Conservation (phyloP, 2,329 filamentous ascomycete species). For the Trichoderma guizhouense region DNA sequence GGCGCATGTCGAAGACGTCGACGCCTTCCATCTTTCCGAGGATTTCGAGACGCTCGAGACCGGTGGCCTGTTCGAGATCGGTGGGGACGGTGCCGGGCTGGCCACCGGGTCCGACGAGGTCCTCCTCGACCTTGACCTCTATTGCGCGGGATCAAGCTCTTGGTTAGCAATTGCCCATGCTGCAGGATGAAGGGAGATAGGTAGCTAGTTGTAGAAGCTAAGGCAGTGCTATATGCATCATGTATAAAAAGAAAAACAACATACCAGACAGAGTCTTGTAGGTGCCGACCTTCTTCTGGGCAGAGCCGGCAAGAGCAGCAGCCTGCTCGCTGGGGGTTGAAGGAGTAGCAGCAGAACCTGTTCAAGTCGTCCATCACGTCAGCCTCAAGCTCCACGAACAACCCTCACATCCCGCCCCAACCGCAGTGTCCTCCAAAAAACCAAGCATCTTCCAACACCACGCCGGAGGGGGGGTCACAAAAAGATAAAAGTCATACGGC, state of each 20-base stretch:
- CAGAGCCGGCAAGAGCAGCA: conserved; percentile 32
- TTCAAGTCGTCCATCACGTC: conserved; percentile 26
- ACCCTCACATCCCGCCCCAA: background rate
- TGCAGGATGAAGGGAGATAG: background rate
- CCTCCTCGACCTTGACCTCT: conserved; percentile 82
- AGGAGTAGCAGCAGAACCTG: conserved; percentile 23
- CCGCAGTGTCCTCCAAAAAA: background rate
- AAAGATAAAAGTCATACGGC: conserved; percentile 39
- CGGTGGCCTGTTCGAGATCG: conserved; percentile 92
- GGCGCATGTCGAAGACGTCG: conserved; percentile 97
- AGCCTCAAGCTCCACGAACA: conserved; percentile 26
- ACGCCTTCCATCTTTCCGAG: conserved; percentile 99
- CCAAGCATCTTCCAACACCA: background rate
- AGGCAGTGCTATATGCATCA: conserved; percentile 20
- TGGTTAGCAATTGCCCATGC: background rate
- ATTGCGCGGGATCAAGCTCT: conserved; percentile 22
- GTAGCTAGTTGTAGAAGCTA: conserved; percentile 20
- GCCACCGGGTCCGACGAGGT: conserved; percentile 83
- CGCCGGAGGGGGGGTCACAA: conserved; percentile 20
- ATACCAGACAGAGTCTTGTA: conserved; percentile 49
- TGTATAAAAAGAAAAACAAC: conserved; percentile 13
- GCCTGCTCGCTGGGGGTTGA: conserved; percentile 36
- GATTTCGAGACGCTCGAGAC: conserved; percentile 97
- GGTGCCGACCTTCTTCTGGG: conserved; percentile 45
- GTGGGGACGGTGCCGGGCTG: conserved; percentile 79